Conservation (phyloP, 202 grass and related monocot species). For the Zoysia matrella region DNA sequence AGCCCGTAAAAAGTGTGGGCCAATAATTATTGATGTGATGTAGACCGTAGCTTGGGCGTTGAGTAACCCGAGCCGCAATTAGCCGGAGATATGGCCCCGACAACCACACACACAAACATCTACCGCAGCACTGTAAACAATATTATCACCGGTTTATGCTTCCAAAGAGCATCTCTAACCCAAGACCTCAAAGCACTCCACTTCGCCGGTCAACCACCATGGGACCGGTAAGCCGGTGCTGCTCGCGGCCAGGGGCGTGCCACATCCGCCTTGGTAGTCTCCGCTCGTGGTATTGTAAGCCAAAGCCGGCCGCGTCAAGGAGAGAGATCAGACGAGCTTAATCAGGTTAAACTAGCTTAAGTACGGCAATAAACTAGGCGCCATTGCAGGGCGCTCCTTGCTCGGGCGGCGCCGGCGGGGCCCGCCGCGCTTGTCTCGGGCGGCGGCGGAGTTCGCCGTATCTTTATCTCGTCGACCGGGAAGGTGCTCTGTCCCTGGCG, state of each 20-base stretch:
- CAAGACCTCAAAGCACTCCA: neutral
- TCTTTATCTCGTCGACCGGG: constrained; percentile 31
- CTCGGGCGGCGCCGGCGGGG: constrained; percentile 34
- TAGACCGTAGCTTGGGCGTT: too few relatives aligned
- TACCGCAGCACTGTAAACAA: constrained; percentile 1
- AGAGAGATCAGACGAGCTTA: neutral
- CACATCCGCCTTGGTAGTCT: constrained; percentile 36
- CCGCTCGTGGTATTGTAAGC: neutral
- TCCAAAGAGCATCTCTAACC: neutral
- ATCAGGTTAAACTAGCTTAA: neutral
- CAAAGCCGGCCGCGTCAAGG: neutral
- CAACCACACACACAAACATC: neutral
- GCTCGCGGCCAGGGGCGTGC: constrained; percentile 33
- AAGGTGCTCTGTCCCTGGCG: constrained; percentile 13
- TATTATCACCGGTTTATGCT: constrained; percentile 13
- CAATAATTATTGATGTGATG: too few relatives aligned
- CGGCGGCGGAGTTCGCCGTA: neutral
- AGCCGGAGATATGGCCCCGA: too few relatives aligned
- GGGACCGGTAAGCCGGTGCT: constrained; percentile 8
- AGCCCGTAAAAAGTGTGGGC: too few relatives aligned
- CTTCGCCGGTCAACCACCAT: constrained; percentile 2
- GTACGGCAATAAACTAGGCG: constrained; percentile 5
- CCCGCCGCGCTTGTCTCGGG: neutral
- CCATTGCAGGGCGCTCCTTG: constrained; percentile 26
- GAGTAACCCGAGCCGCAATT: too few relatives aligned